A percentile compares a stretch with the other conserved stretches of the same genome.
These are phyloP conservation scores for Lichtheimia ornata DNA, from an alignment of 371 early-diverging fungal species.

Conservation along the genomic window DNA sequence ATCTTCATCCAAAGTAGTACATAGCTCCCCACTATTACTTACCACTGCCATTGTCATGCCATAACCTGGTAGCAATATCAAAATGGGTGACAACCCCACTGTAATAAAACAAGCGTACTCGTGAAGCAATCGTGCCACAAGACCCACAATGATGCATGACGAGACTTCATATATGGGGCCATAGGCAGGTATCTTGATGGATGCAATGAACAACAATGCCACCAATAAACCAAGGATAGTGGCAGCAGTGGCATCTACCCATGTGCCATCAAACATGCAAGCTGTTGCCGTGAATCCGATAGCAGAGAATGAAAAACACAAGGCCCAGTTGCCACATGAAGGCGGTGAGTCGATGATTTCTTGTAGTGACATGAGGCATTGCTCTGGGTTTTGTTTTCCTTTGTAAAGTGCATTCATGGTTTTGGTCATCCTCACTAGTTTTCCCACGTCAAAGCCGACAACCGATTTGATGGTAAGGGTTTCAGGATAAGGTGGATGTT, in stretches of 20 bases:
- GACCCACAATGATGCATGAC: constrained; percentile 34
- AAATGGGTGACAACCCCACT: constrained; percentile 43
- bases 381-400: constrained; percentile 12
- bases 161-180: constrained; percentile 48
- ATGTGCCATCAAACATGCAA: constrained; percentile 42
- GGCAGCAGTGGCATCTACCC: constrained; percentile 39
- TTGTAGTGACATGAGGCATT: constrained; percentile 32
- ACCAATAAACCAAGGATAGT: constrained; percentile 32
- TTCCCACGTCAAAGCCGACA: constrained; percentile 39
- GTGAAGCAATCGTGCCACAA: constrained; percentile 31
- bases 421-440: constrained; percentile 34
- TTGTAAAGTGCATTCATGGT: constrained; percentile 37
- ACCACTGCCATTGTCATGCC: constrained; percentile 30
- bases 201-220: constrained; percentile 27
- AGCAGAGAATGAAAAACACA: constrained; percentile 22
- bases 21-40: background rate
- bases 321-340: constrained; percentile 27
- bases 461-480: constrained; percentile 43
- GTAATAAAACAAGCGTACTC: constrained; percentile 39
- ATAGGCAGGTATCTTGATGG: constrained; percentile 36
- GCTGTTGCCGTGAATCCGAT: constrained; percentile 40
- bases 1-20: no score
- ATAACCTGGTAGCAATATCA: constrained; percentile 60
- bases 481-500: constrained; percentile 12
- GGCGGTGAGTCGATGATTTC: constrained; percentile 29